These are phyloP conservation scores for Cercospora sp. DNA, from an alignment of 2,329 filamentous ascomycete species.

Conservation along the genomic window DNA sequence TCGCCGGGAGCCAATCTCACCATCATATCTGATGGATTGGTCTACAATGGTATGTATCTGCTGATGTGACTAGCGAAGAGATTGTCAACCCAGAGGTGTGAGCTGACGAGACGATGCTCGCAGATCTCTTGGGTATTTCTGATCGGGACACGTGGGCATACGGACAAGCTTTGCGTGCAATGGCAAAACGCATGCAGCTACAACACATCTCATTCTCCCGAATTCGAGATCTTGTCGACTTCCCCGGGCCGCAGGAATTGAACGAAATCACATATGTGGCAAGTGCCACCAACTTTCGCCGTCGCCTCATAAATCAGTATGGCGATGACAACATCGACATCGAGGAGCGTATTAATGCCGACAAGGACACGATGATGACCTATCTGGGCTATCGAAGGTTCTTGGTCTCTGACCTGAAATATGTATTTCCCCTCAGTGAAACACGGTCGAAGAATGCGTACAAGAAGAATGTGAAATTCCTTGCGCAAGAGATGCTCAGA, in stretches of 20 bases:
- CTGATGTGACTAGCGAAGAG: not conserved
- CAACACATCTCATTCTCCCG: conserved; percentile 21
- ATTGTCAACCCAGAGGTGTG: not conserved
- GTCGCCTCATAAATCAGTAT: conserved; percentile 17
- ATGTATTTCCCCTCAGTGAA: conserved; percentile 19
- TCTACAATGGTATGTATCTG: conserved; percentile 21
- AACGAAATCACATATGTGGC: conserved; percentile 24
- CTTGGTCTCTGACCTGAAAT: conserved; percentile 19
- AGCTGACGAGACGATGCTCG: not conserved
- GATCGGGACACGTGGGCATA: conserved; percentile 1
- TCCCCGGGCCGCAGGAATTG: conserved; percentile 20
- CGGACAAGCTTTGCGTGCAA: too few species aligned
- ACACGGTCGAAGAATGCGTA: conserved; percentile 16
- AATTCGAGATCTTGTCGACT: conserved; percentile 18
- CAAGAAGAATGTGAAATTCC: conserved; percentile 21
- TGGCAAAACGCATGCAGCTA: conserved; percentile 3
- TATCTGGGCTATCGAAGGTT: conserved; percentile 24
- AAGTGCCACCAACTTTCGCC: conserved; percentile 26
- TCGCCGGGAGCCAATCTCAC: conserved; percentile 19
- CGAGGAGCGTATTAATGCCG: conserved; percentile 8
- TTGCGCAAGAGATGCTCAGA: conserved; percentile 25
- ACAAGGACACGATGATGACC: conserved; percentile 21
- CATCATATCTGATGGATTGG: conserved; percentile 25
- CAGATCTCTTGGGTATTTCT: conserved; percentile 19
- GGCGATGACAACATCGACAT: conserved; percentile 17